A percentile compares a stretch with the other conserved stretches of the same genome.
Conservation (phyloP, 257 asterid species). For the Perilla frutescens region DNA sequence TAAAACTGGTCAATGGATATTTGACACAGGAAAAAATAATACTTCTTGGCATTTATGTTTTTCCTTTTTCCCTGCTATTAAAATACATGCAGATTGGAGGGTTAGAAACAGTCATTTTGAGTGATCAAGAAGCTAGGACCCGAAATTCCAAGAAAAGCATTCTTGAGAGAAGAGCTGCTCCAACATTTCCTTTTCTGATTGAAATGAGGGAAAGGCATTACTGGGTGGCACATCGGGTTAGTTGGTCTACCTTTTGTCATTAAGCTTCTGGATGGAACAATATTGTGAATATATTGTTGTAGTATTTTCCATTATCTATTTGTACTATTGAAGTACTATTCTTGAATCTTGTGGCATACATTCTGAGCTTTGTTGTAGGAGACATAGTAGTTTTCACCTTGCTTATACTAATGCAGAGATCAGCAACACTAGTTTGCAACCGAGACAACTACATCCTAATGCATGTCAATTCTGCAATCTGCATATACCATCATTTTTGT, state of each 20-base stretch:
- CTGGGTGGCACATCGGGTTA: conserved; percentile 81
- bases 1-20: not conserved
- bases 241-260: conserved; percentile 36
- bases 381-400: not conserved
- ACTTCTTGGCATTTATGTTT: not conserved
- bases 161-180: conserved; percentile 67
- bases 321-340: conserved; percentile 6
- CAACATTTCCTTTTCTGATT: conserved; percentile 77
- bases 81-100: conserved; percentile 71
- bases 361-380: not conserved
- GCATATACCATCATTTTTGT: too few species aligned
- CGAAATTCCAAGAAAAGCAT: conserved; percentile 65
- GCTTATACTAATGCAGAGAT: not conserved
- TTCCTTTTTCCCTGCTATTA: not conserved
- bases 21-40: not conserved
- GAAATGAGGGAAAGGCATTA: conserved; percentile 74
- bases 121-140: conserved; percentile 66
- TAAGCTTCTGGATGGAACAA: conserved; percentile 19
- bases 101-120: conserved; percentile 51
- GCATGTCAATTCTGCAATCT: not conserved
- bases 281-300: conserved; percentile 6
- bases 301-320: not conserved
- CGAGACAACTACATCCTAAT: not conserved
- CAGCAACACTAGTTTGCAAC: not conserved
- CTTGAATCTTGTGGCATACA: not conserved